These are phyloP conservation scores for Diospyros kaki DNA, from an alignment of 148 eudicot genomes.

Conservation along the genomic window DNA sequence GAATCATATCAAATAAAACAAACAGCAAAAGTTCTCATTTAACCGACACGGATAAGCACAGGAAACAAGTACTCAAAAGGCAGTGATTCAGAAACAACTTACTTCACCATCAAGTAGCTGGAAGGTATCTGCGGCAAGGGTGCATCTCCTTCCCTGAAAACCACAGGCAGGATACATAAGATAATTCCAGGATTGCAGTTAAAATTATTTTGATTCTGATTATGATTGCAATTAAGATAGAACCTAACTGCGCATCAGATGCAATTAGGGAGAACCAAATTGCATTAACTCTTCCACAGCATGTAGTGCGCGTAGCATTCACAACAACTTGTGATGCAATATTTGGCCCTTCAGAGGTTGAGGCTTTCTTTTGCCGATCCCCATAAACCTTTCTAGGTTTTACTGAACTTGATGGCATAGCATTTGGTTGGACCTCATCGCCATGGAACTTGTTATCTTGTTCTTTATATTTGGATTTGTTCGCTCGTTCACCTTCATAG, in stretches of 20 bases:
- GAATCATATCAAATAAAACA: not conserved
- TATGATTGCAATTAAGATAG: not conserved
- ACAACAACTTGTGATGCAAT: slow-evolving; percentile 17
- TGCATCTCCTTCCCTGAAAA: slow-evolving; percentile 45
- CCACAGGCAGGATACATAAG: slow-evolving; percentile 1
- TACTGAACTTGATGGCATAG: slow-evolving; percentile 15
- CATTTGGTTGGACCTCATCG: slow-evolving; percentile 17
- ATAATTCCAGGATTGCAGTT: not conserved
- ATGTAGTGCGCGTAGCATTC: slow-evolving; percentile 17
- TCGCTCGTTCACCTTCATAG: slow-evolving; percentile 14
- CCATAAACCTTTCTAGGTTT: slow-evolving; percentile 31
- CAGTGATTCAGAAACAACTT: slow-evolving; percentile 25
- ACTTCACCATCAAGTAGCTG: slow-evolving; percentile 62
- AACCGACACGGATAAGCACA: too few relatives aligned
- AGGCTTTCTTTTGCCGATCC: slow-evolving; percentile 15
- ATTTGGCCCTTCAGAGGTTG: slow-evolving; percentile 16
- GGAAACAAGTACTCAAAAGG: not conserved
- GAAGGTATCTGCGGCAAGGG: slow-evolving; percentile 62
- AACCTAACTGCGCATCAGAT: slow-evolving; percentile 41
- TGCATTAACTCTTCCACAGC: slow-evolving; percentile 31
- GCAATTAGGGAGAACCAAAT: slow-evolving; percentile 61
- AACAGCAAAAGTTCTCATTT: not conserved
- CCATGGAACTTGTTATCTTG: slow-evolving; percentile 19
- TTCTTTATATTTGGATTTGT: slow-evolving; percentile 26
- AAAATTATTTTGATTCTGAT: not conserved